Conservation (phyloP, 176 grass and related monocot species). For the Eragrostis nindensis region DNA sequence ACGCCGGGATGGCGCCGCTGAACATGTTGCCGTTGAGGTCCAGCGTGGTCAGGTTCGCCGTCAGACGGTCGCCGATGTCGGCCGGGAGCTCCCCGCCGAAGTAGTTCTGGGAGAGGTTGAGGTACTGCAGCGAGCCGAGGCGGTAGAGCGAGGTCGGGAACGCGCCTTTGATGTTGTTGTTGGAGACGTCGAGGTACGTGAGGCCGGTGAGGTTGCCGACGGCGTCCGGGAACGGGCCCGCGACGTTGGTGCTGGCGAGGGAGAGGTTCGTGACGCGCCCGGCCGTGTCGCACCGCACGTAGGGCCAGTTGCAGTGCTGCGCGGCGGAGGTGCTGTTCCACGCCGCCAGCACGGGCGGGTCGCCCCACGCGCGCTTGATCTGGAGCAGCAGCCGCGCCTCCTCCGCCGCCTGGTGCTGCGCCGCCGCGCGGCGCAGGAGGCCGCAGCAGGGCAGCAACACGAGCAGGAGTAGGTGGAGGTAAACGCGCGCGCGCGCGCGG, state of each 20-base stretch:
- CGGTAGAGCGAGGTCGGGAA: constrained; percentile 57
- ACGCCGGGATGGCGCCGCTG: constrained; percentile 46
- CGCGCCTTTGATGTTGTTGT: constrained; percentile 44
- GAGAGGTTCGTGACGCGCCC: constrained; percentile 42
- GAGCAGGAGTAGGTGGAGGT: constrained; percentile 14
- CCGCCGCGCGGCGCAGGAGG: constrained; percentile 7
- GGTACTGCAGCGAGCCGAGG: constrained; percentile 44
- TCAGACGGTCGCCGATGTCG: constrained; percentile 42
- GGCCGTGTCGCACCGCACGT: constrained; percentile 47
- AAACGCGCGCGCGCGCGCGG: background rate
- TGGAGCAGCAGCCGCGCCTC: constrained; percentile 52
- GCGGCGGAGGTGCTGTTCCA: constrained; percentile 42
- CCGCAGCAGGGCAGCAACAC: constrained; percentile 3
- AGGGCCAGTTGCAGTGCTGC: constrained; percentile 58
- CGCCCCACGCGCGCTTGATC: constrained; percentile 58
- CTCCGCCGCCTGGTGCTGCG: constrained; percentile 23
- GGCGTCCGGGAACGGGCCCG: constrained; percentile 45
- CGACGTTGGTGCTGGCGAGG: constrained; percentile 35
- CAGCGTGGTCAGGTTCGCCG: constrained; percentile 39
- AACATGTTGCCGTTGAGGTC: constrained; percentile 45
- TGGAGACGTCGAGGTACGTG: constrained; percentile 48
- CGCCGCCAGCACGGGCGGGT: constrained; percentile 46
- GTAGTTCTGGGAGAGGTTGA: constrained; percentile 56
- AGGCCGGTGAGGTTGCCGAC: constrained; percentile 54
- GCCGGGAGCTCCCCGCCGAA: constrained; percentile 54